These are phyloP conservation scores for Hippophae tibetana DNA, from an alignment of 306 rosid genomes.

Conservation along the genomic window DNA sequence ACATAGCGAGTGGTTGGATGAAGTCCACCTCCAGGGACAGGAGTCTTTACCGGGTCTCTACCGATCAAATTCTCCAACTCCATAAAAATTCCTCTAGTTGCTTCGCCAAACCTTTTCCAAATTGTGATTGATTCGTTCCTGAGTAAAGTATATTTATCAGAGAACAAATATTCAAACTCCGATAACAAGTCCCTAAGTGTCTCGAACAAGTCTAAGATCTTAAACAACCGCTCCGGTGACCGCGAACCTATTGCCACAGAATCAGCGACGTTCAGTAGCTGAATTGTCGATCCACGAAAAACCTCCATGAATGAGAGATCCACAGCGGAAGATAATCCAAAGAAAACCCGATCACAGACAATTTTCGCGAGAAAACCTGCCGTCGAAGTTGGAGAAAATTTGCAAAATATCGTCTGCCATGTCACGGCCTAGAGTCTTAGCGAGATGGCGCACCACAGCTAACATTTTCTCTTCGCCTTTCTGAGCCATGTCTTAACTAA, in stretches of 20 bases:
- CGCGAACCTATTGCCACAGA: constrained; percentile 75
- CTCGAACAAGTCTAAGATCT: constrained; percentile 71
- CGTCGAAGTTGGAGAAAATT: constrained; percentile 84
- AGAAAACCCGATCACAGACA: constrained; percentile 69
- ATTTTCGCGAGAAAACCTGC: constrained; percentile 80
- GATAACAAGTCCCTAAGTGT: constrained; percentile 66
- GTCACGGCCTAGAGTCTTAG: constrained; percentile 79
- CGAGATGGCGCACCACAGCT: constrained; percentile 91
- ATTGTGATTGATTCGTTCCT: constrained; percentile 72
- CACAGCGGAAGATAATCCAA: constrained; percentile 61
- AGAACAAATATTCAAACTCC: constrained; percentile 55
- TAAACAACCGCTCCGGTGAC: constrained; percentile 73
- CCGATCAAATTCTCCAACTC: constrained; percentile 87
- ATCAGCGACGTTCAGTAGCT: constrained; percentile 75
- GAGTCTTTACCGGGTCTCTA: constrained; percentile 64
- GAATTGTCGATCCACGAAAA: constrained; percentile 68
- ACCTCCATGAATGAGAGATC: constrained; percentile 91
- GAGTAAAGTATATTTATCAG: constrained; percentile 60
- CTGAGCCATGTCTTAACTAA: constrained; percentile 43
- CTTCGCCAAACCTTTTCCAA: constrained; percentile 82
- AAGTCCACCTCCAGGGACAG: constrained; percentile 84
- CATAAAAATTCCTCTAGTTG: constrained; percentile 80
- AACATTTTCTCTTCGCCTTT: constrained; percentile 88
- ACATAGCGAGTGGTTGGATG: constrained; percentile 91
- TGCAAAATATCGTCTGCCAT: constrained; percentile 90